Evolutionary conservation across 805 yeast species (phyloP).

Genomic region (Sugiyamaella chiloensis): DNA sequence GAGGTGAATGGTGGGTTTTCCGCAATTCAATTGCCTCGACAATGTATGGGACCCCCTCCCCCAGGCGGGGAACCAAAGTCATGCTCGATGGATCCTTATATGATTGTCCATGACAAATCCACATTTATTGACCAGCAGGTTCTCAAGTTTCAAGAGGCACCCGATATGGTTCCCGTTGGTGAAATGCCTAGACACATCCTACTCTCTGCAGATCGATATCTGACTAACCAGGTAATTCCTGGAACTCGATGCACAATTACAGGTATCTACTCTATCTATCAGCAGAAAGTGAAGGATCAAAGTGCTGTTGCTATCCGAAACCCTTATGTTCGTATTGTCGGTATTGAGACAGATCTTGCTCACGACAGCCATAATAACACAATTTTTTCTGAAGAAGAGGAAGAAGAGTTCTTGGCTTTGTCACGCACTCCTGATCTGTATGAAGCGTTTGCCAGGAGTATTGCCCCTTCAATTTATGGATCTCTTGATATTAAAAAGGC

Average conservation of each 20-base stretch:
- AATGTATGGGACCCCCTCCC: slow-evolving; percentile 56
- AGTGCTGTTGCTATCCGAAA: slow-evolving; percentile 81
- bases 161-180: slow-evolving; percentile 98
- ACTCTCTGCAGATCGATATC: slow-evolving; percentile 81
- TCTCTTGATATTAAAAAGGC: slow-evolving; percentile 90
- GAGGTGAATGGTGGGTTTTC: slow-evolving; percentile 68
- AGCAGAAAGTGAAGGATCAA: slow-evolving; percentile 52
- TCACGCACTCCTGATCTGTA: slow-evolving; percentile 83
- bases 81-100: slow-evolving; percentile 92
- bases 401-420: slow-evolving; percentile 78
- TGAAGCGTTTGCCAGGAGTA: slow-evolving; percentile 78
- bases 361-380: slow-evolving; percentile 56
- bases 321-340: slow-evolving; percentile 84
- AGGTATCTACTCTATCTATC: slow-evolving; percentile 91
- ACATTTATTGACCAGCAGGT: slow-evolving; percentile 93
- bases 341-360: slow-evolving; percentile 81
- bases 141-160: slow-evolving; percentile 91
- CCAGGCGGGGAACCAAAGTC: slow-evolving; percentile 46
- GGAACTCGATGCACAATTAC: slow-evolving; percentile 90
- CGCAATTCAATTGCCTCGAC: slow-evolving; percentile 60
- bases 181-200: slow-evolving; percentile 95
- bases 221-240: slow-evolving; percentile 88
- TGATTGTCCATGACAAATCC: slow-evolving; percentile 90
- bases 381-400: slow-evolving; percentile 87
- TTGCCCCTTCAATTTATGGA: slow-evolving; percentile 97